Conservation (phyloP, 2,329 filamentous ascomycete genomes). For the Pseudofabraea citricarpa region DNA sequence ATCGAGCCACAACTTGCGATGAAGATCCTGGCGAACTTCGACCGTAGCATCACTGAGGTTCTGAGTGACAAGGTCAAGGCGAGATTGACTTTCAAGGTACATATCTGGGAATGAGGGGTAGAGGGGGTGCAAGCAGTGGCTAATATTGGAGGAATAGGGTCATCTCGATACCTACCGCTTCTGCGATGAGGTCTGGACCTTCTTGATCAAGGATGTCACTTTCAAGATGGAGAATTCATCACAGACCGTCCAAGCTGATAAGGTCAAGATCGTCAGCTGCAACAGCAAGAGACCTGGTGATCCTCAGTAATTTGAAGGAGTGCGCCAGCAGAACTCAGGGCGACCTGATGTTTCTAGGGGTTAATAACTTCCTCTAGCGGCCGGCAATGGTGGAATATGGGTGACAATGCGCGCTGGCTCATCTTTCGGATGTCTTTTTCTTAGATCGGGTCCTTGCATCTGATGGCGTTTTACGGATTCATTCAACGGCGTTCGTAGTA, state of each 20-base stretch:
- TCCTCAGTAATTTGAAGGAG: conserved; percentile 32
- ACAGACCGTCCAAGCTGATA: conserved; percentile 73
- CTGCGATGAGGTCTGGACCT: conserved; percentile 99
- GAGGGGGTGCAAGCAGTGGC: conserved; percentile 5
- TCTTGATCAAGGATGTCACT: conserved; percentile 96
- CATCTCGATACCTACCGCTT: conserved; percentile 98
- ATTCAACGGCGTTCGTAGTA: too few relatives aligned
- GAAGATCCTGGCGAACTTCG: conserved; percentile 96
- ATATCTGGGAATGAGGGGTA: conserved; percentile 9
- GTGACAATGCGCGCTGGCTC: too few relatives aligned
- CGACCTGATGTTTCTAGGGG: too few relatives aligned
- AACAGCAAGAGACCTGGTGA: conserved; percentile 79
- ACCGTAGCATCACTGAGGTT: conserved; percentile 86
- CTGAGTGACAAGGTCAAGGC: conserved; percentile 90
- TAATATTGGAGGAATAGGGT: conserved; percentile 53
- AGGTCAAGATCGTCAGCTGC: conserved; percentile 98
- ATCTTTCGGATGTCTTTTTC: too few relatives aligned
- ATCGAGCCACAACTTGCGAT: conserved; percentile 98
- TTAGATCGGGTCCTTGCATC: too few relatives aligned
- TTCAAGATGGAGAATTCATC: conserved; percentile 87
- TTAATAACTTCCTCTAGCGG: too few relatives aligned
- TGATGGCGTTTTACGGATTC: too few relatives aligned
- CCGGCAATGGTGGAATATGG: too few relatives aligned
- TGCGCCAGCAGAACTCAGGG: too few relatives aligned
- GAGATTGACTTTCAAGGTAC: conserved; percentile 90